phyloP scores from a whole-genome alignment of 1,284 basidiomycete genomes.

The Neolentinus lepideus region DNA sequence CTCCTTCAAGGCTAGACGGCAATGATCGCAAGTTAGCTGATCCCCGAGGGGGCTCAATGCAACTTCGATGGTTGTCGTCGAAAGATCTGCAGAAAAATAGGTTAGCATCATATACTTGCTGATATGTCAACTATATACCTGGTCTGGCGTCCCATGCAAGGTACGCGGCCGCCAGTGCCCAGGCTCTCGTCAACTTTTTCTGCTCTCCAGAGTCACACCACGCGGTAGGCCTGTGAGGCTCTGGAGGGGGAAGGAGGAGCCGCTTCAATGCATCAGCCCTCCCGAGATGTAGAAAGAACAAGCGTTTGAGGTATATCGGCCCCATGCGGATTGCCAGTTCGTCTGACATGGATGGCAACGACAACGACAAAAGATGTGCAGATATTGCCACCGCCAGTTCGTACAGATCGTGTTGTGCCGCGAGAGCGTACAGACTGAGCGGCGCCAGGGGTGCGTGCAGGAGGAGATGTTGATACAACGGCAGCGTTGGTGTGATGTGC shows the following conservation, averaged over 20 bases:
- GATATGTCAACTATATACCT: constrained; percentile 4
- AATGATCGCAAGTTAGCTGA: constrained; percentile 14
- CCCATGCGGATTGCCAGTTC: constrained; percentile 18
- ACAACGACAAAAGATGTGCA: constrained; percentile 17
- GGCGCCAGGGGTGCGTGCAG: constrained; percentile 26
- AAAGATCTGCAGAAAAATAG: constrained; percentile 3
- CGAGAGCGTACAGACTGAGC: constrained; percentile 23
- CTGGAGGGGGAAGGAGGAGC: constrained; percentile 9
- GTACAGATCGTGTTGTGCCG: constrained; percentile 16
- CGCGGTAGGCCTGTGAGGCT: not conserved
- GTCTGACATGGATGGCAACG: constrained; percentile 19
- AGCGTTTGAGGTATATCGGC: constrained; percentile 21
- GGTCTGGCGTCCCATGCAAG: constrained; percentile 13
- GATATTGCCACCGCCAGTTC: constrained; percentile 20
- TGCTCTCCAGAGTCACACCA: constrained; percentile 7
- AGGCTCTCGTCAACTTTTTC: constrained; percentile 10
- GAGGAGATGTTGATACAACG: constrained; percentile 24
- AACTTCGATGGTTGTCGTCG: constrained; percentile 12
- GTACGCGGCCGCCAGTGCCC: constrained; percentile 12
- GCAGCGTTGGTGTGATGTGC: constrained; percentile 17
- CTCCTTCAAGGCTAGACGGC: constrained; percentile 10
- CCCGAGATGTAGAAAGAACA: constrained; percentile 25
- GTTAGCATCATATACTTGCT: not conserved
- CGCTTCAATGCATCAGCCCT: constrained; percentile 19
- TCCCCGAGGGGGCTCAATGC: constrained; percentile 13